phyloP scores from a whole-genome alignment of 352 stramenopile species.

The Phytophthora litchii region DNA sequence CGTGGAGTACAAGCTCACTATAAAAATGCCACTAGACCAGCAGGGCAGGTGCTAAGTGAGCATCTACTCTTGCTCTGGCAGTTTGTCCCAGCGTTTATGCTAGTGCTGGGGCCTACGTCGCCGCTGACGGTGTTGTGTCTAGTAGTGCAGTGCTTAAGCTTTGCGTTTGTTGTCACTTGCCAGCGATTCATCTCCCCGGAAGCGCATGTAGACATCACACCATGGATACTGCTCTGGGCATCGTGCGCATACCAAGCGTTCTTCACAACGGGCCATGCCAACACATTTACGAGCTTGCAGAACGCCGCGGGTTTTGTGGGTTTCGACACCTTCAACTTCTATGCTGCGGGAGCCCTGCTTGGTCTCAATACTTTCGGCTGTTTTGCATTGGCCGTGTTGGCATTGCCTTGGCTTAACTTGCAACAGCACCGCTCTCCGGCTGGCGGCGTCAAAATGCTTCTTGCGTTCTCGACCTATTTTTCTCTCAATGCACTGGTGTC shows the following conservation, averaged over 20 bases:
- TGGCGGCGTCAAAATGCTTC: constrained; percentile 4
- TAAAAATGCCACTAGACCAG: not conserved
- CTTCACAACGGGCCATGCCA: constrained; percentile 89
- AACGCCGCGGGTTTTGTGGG: constrained; percentile 90
- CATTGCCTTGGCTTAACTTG: constrained; percentile 41
- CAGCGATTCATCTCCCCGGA: constrained; percentile 5
- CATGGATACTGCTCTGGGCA: constrained; percentile 68
- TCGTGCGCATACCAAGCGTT: constrained; percentile 74
- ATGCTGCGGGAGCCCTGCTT: constrained; percentile 72
- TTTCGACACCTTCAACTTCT: constrained; percentile 88
- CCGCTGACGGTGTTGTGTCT: constrained; percentile 58
- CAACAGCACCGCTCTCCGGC: not conserved
- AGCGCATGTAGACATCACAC: constrained; percentile 16
- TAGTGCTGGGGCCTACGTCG: constrained; percentile 72
- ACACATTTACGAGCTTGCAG: constrained; percentile 91
- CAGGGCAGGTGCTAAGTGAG: constrained; percentile 2
- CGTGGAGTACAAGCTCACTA: constrained; percentile 8
- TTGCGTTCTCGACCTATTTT: constrained; percentile 54
- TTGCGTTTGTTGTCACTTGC: constrained; percentile 41
- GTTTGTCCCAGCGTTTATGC: constrained; percentile 52
- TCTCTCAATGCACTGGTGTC: constrained; percentile 68
- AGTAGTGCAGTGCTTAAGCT: constrained; percentile 51
- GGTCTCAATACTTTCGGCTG: constrained; percentile 90
- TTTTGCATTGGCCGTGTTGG: constrained; percentile 54
- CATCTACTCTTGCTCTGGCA: constrained; percentile 48